Base-by-base conservation (phyloP, 306 rosid species). In the Vicia villosa region DNA sequence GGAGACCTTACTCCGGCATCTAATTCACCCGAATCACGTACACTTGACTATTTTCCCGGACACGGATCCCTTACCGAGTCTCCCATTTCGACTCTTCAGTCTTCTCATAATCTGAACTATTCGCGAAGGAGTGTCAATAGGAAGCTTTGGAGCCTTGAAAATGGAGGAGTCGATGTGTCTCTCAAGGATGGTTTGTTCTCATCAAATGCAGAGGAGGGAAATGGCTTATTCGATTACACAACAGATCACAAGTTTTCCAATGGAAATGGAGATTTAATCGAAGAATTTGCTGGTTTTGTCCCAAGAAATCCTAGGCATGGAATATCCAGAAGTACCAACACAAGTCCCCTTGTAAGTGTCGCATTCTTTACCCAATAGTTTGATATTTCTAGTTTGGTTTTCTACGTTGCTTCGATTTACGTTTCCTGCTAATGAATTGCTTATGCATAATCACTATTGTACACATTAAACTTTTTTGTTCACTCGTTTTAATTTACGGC, bases 151-250 rank as follows among this genome's bases (percentile, higher is more conserved):
- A 87, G 90, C 50, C 63, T 60, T 15, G 89, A 83, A 72, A 80
- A 84, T 71, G 94, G 94, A 55, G 90, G 88, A 58, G 88, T 85
- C 49, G 94, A 91, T 56, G 86, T 89, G 69, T 89, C 97, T 63
- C 96, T 89, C 56, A 86, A 87, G 80, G 97, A 89, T 68, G 96
- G 94, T 49, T 74, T 91, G 42, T 84, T 91, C 78, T 79, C 90
- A 2, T 79, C 90, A 1, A 90, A 73, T 72, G 52, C 70, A 43
- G 73, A 77, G 41, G 67, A 38, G 19, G 83, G 69, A 83, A 82
- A 54, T 74, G 69, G 69, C 19, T 72, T 50, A 41, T 71, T 76
- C 1, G 66, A 73, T 26, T 63, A 67, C 70, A 64, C 76, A 19
- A 30, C 24, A 36, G 77, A 51, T 51, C 75, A 68, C 38, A 70